Evolutionary conservation across 2,329 filamentous ascomycete genomes (phyloP), one percentile per base, ranked within the genome.

Genomic region (Epichloe bromicola): DNA sequence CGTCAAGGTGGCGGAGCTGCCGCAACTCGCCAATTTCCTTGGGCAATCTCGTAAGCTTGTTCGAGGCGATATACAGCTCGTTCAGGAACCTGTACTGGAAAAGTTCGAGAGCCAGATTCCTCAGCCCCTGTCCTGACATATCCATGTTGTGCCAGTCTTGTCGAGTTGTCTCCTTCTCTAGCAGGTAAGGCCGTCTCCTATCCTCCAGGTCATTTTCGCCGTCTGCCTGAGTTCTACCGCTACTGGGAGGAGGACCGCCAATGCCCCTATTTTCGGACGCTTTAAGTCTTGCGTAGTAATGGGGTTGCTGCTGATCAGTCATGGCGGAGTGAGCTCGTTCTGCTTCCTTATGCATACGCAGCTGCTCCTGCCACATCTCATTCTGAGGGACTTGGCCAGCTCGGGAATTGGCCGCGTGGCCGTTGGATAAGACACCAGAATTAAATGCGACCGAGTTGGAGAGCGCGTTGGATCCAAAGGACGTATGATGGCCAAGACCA

Each of bases 101-200:
- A 34, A 98, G 74, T 43, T 85, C 80, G 8, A 79, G 72, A 1
- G 89, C 83, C 34, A 98, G 74, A 53, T 88, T 86, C 58, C 89
- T 85, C 46, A 98, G 74, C 19, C 91, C 91, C 70, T 97, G 93
- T n/a, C 93, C 93, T 59, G 90, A 93, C 65, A 97, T 84, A 67
- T 98, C 93, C 59, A 98, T 75, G 57, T 90, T 89, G 65, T 88
- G 81, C 93, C 93, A 97, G 61, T 90, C 85, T 66, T 95, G 86
- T 56, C 84, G 74, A 60, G 82, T 81, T 56, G 78, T 74, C 53
- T 78, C 74, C 61, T 79, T 78, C 54, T 86, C 79, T 51, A 86
- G 74, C 60, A 84, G 84, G 59, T 83, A 76, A 34, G 80, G 80
- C 51, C 79, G 69, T 60, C 79, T 74, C 59, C 76, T 72, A 58